A percentile compares a stretch with the other conserved stretches of the same genome.
Evolutionary conservation across 208 protist species (phyloP).

Genomic region (Crithidia sp.): DNA sequence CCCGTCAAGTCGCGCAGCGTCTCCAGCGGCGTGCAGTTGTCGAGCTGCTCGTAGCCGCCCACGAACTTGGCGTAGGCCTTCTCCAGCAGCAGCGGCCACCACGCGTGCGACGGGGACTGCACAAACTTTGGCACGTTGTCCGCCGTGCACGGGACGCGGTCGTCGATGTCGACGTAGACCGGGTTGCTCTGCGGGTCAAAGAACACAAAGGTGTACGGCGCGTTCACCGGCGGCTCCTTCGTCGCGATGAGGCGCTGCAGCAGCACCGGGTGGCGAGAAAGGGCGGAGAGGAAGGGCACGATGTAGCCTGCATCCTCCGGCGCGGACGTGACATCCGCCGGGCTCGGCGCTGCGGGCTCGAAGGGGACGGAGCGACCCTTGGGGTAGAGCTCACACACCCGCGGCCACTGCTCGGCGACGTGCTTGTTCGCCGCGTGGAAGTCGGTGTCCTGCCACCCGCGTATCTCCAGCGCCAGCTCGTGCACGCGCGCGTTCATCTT

Average conservation of each 20-base stretch:
- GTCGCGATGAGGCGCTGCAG: conserved; percentile 73
- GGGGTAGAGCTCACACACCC: conserved; percentile 81
- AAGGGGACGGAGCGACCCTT: conserved; percentile 52
- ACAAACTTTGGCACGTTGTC: conserved; percentile 64
- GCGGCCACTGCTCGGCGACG: conserved; percentile 74
- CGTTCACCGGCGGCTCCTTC: conserved; percentile 61
- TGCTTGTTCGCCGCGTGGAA: conserved; percentile 79
- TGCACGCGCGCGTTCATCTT: conserved; percentile 62
- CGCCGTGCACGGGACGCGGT: conserved; percentile 73
- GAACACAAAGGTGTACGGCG: conserved; percentile 84
- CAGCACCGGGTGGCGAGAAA: conserved; percentile 65
- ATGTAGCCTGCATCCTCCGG: conserved; percentile 65
- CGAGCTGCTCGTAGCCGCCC: conserved; percentile 78
- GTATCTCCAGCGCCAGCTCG: conserved; percentile 64
- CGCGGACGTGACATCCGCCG: conserved; percentile 50
- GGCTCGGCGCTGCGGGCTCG: conserved; percentile 30
- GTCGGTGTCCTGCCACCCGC: conserved; percentile 83
- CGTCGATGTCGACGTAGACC: conserved; percentile 82
- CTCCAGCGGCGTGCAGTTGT: conserved; percentile 88
- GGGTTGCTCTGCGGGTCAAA: conserved; percentile 86
- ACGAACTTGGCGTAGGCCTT: conserved; percentile 94
- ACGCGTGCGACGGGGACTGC: conserved; percentile 52
- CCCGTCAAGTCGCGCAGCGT: conserved; percentile 89
- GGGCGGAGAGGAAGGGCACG: conserved; percentile 78
- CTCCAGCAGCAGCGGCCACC: conserved; percentile 88